These are phyloP conservation scores for Blastobotrys raffinosifermentans DNA, from an alignment of 1,139 yeast species.

Conservation along the genomic window DNA sequence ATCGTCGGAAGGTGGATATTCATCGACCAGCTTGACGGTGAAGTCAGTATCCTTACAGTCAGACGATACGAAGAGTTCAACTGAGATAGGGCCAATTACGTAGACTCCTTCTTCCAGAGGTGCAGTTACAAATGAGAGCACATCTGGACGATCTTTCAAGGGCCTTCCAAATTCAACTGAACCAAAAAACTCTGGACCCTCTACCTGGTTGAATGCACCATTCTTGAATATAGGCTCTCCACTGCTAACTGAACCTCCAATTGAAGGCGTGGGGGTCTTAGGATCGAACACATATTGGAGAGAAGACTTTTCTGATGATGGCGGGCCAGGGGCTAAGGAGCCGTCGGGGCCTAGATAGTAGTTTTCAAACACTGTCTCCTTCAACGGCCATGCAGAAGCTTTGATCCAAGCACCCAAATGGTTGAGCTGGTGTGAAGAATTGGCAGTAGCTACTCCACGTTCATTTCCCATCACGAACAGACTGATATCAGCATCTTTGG, in stretches of 20 bases:
- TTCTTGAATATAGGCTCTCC: slow-evolving; percentile 8
- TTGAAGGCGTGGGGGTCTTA: slow-evolving; percentile 7
- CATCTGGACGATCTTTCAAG: slow-evolving; percentile 7
- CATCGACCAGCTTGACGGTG: slow-evolving; percentile 10
- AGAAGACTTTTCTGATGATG: neutral
- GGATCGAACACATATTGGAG: slow-evolving; percentile 6
- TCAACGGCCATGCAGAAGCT: slow-evolving; percentile 3
- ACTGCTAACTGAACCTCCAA: slow-evolving; percentile 8
- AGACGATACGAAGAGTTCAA: slow-evolving; percentile 6
- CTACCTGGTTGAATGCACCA: slow-evolving; percentile 9
- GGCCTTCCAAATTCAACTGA: slow-evolving; percentile 1
- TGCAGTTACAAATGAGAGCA: slow-evolving; percentile 5
- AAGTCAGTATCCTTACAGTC: slow-evolving; percentile 11
- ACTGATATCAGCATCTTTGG: slow-evolving; percentile 1
- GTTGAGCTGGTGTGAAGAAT: slow-evolving; percentile 3
- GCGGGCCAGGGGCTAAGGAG: neutral
- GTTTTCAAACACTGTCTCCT: neutral
- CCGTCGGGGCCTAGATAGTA: slow-evolving; percentile 4
- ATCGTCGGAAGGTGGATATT: slow-evolving; percentile 9
- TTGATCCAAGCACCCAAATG: slow-evolving; percentile 10
- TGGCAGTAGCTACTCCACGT: neutral
- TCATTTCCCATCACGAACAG: slow-evolving; percentile 11
- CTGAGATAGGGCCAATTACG: slow-evolving; percentile 8
- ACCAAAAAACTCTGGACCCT: slow-evolving; percentile 4
- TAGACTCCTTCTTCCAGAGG: neutral